A percentile compares a stretch with the other conserved stretches of the same genome.
Evolutionary conservation across 306 rosid genomes (phyloP).

Genomic region (Dryas alaskensis): DNA sequence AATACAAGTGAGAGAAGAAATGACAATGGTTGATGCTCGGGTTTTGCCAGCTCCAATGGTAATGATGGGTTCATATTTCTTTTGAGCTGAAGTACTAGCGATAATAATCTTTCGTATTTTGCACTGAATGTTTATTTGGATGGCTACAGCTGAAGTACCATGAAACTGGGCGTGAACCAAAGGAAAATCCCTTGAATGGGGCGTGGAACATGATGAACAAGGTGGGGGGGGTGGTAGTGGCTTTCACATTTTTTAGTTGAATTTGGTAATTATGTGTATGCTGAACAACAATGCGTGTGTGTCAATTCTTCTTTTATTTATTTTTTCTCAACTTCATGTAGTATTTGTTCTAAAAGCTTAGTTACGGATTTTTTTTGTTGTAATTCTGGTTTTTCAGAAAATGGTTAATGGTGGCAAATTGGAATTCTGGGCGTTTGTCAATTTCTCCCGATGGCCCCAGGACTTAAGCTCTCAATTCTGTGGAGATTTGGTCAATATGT

Average conservation of each 20-base stretch:
- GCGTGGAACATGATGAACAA: constrained; percentile 84
- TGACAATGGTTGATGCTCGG: constrained; percentile 47
- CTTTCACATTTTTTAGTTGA: neutral
- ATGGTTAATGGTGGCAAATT: constrained; percentile 60
- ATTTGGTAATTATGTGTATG: no score
- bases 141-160: constrained; percentile 59
- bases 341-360: no score
- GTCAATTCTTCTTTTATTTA: no score
- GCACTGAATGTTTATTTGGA: neutral
- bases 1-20: constrained; percentile 32
- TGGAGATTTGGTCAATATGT: constrained; percentile 37
- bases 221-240: constrained; percentile 38
- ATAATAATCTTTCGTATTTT: neutral
- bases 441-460: constrained; percentile 25
- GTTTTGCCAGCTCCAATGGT: constrained; percentile 70
- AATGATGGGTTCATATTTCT: neutral
- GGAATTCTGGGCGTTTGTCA: constrained; percentile 51
- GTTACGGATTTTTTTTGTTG: neutral
- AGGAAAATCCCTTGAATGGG: constrained; percentile 69
- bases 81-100: no score
- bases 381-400: constrained; percentile 44
- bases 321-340: no score
- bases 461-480: constrained; percentile 33
- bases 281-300: no score
- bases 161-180: constrained; percentile 38